Evolutionary conservation across 2,329 filamentous ascomycete genomes (phyloP).

Genomic region (Incumbomyces lentus): DNA sequence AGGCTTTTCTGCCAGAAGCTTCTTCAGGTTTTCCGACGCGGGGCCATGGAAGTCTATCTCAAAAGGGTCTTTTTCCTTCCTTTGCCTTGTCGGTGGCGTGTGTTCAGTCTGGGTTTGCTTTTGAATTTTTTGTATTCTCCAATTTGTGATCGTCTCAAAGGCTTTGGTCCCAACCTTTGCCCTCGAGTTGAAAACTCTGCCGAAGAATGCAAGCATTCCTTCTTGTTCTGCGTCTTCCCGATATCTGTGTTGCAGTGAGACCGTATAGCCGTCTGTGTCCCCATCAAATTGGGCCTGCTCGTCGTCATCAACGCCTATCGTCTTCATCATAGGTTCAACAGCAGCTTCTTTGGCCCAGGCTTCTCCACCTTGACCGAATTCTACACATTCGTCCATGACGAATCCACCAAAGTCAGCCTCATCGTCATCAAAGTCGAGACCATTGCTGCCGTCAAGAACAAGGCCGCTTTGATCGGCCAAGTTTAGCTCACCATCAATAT

Average conservation of each 20-base stretch:
- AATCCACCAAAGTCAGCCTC: slow-evolving; percentile 53
- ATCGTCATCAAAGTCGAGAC: slow-evolving; percentile 70
- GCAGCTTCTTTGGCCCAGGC: slow-evolving; percentile 89
- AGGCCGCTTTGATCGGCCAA: slow-evolving; percentile 63
- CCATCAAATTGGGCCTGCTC: slow-evolving; percentile 44
- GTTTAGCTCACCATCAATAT: slow-evolving; percentile 24
- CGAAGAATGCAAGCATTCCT: slow-evolving; percentile 95
- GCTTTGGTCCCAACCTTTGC: slow-evolving; percentile 52
- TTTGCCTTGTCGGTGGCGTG: slow-evolving; percentile 41
- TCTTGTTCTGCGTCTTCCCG: slow-evolving; percentile 60
- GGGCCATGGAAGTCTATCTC: slow-evolving; percentile 81
- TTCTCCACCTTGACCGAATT: slow-evolving; percentile 92
- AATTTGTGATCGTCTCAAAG: slow-evolving; percentile 96
- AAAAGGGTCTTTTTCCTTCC: slow-evolving; percentile 94
- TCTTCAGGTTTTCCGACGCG: slow-evolving; percentile 59
- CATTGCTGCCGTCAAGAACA: slow-evolving; percentile 78
- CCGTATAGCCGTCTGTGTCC: slow-evolving; percentile 53
- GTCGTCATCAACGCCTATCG: slow-evolving; percentile 48
- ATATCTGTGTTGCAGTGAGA: slow-evolving; percentile 65
- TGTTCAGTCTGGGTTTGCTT: slow-evolving; percentile 51
- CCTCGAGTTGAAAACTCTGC: slow-evolving; percentile 65
- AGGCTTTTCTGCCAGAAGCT: slow-evolving; percentile 71
- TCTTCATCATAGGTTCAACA: slow-evolving; percentile 69
- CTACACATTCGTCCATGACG: slow-evolving; percentile 54
- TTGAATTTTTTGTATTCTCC: slow-evolving; percentile 93